Base-by-base conservation (phyloP, 805 yeast genomes). In the Pichia sporocuriosa region DNA sequence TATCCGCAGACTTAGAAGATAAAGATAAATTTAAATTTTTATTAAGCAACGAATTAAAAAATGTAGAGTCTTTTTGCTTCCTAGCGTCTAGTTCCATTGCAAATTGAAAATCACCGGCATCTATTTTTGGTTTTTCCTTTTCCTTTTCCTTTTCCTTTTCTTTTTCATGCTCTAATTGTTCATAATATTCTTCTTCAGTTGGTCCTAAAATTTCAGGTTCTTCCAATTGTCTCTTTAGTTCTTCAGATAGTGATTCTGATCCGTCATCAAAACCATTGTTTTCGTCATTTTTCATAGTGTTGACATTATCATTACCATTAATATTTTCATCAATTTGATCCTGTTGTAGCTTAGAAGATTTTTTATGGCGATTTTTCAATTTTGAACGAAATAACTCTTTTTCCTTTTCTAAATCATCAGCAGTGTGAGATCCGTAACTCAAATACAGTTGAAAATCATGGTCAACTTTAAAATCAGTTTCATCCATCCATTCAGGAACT, bases 401-500 rank as follows among this genome's bases (percentile, higher is more conserved):
- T 25, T 59, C 64, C 24, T 50, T 44, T 39, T 59, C 64, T 22
- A 59, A 51, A 22, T 59, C 64, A 40, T 57, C 56, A 32, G 50
- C 47, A 10, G 61, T 52, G 42, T 54, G 59, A 3, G 45, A 20
- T 3, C 61, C 61, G 16, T 50, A 51, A 4, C 44, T 27, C 29
- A 46, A 40, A 44, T 58, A 59, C 5, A 50, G 39, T 7, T 56
- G 48, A 30, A 59, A 55, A 44, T 52, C 57, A n/a, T 46, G 33
- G 33, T 59, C 64, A 10, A 54, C 54, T 32, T 57, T 55, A 46
- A 60, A 60, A 39, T 60, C 61, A 2, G 60, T 54, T 31, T 59
- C 65, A 16, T 51, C 55, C 27, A 54, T 46, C 65, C 65, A 60
- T 37, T 53, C 62, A 1, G 64, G 64, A 11, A 37, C 36, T 10